A percentile compares a stretch with the other conserved stretches of the same genome.
Conservation (phyloP, 371 early-diverging fungal species). For the Lichtheimia ornata region DNA sequence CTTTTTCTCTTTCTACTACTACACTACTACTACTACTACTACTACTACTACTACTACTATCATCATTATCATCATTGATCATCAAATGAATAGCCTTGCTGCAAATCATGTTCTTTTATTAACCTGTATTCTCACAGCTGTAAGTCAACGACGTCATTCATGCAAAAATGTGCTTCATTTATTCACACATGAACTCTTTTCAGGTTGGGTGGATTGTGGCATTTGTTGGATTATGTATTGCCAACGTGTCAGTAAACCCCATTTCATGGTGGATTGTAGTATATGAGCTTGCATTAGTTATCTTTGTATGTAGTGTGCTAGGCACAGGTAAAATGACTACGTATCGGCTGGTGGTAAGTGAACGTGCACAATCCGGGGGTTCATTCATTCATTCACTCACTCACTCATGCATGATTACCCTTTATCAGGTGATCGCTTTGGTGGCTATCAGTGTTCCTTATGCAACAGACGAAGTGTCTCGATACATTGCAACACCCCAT, state of each 20-base stretch:
- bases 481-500: conserved; percentile 20
- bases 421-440: conserved; percentile 28
- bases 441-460: conserved; percentile 37
- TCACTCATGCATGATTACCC: neutral
- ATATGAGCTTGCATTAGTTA: conserved; percentile 26
- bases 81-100: conserved; percentile 7
- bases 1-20: conserved; percentile 6
- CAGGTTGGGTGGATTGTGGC: conserved; percentile 44
- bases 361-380: neutral
- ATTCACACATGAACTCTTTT: neutral
- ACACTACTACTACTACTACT: no score
- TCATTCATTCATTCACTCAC: no score
- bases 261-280: conserved; percentile 42
- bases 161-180: neutral
- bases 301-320: conserved; percentile 24
- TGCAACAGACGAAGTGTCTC: conserved; percentile 26
- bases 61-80: neutral
- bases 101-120: conserved; percentile 9
- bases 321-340: conserved; percentile 21
- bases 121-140: conserved; percentile 7
- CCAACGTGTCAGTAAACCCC: conserved; percentile 14
- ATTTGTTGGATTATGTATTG: conserved; percentile 41
- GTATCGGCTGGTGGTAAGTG: conserved; percentile 29
- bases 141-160: neutral
- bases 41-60: neutral